These are phyloP conservation scores for Myriosclerotinia scirpicola DNA, from an alignment of 2,329 filamentous ascomycete genomes.

Conservation along the genomic window DNA sequence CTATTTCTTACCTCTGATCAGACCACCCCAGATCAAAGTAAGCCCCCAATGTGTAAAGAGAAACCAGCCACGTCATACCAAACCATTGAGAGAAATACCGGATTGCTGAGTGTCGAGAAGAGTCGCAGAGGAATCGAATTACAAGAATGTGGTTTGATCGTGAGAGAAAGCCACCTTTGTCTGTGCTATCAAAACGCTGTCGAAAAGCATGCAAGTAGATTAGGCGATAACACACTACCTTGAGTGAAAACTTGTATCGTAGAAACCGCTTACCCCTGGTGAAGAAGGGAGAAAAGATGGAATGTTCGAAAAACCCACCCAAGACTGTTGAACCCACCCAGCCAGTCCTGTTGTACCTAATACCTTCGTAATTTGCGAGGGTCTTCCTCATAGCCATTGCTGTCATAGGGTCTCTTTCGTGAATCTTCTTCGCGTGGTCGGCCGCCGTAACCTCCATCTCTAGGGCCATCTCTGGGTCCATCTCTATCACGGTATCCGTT, in stretches of 20 bases:
- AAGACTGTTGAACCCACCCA: conserved; percentile 39
- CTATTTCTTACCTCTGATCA: conserved; percentile 55
- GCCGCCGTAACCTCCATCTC: conserved; percentile 52
- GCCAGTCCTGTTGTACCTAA: conserved; percentile 46
- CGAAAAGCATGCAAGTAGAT: conserved; percentile 28
- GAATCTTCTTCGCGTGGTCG: conserved; percentile 54
- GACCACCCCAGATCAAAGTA: conserved; percentile 46
- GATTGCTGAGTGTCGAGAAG: conserved; percentile 22
- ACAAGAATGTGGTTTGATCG: conserved; percentile 28
- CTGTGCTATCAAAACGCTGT: conserved; percentile 20
- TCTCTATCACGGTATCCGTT: conserved; percentile 55
- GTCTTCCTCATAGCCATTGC: conserved; percentile 81
- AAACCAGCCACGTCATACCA: conserved; percentile 24
- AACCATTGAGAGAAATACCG: conserved; percentile 7
- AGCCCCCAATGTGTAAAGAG: conserved; percentile 25
- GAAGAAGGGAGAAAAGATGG: conserved; percentile 41
- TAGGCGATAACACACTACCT: conserved; percentile 40
- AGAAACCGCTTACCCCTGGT: conserved; percentile 43
- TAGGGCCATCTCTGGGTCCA: conserved; percentile 53
- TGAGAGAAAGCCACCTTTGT: conserved; percentile 14
- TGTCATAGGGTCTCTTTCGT: conserved; percentile 54
- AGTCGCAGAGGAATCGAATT: conserved; percentile 28
- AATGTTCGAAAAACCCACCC: conserved; percentile 51
- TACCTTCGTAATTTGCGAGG: conserved; percentile 64
- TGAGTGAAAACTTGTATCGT: conserved; percentile 36